Conservation (phyloP, 164 flowering plant genomes). For the Platanus orientalis region DNA sequence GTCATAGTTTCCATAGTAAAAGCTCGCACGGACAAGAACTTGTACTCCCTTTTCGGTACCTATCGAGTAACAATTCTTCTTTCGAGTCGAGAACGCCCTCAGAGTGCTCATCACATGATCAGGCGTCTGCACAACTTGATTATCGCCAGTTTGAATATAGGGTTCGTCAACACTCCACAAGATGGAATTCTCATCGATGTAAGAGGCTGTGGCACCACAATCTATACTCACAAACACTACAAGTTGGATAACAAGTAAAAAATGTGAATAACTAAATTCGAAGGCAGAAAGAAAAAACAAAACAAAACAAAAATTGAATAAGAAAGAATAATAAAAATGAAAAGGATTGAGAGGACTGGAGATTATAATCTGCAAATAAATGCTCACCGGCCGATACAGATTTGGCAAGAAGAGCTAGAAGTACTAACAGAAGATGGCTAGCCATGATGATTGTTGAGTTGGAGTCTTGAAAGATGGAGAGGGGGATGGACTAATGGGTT, state of each 20-base stretch:
- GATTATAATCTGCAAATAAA: too few species aligned
- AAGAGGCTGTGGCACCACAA: slow-evolving; percentile 25
- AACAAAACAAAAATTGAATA: neutral
- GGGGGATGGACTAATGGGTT: neutral
- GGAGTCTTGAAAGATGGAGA: neutral
- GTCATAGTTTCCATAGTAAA: slow-evolving; percentile 42
- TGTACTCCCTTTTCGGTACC: neutral
- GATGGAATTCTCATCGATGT: slow-evolving; percentile 16
- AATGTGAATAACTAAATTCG: neutral
- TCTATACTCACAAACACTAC: slow-evolving; percentile 31
- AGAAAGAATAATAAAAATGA: too few species aligned
- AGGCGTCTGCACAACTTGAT: slow-evolving; percentile 4
- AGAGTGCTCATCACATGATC: slow-evolving; percentile 24
- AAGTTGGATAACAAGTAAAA: neutral
- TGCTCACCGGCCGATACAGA: slow-evolving; percentile 5
- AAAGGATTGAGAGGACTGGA: too few species aligned
- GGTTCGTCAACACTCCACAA: slow-evolving; percentile 26
- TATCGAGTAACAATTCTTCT: slow-evolving; percentile 35
- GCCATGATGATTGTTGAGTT: neutral
- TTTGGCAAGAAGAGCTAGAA: neutral
- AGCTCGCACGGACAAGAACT: slow-evolving; percentile 30
- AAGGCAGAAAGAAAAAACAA: neutral
- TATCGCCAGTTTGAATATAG: slow-evolving; percentile 21
- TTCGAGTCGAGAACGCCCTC: slow-evolving; percentile 26
- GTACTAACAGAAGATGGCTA: neutral